These are phyloP conservation scores for Benincasa hispida DNA, from an alignment of 306 rosid species.

Conservation along the genomic window DNA sequence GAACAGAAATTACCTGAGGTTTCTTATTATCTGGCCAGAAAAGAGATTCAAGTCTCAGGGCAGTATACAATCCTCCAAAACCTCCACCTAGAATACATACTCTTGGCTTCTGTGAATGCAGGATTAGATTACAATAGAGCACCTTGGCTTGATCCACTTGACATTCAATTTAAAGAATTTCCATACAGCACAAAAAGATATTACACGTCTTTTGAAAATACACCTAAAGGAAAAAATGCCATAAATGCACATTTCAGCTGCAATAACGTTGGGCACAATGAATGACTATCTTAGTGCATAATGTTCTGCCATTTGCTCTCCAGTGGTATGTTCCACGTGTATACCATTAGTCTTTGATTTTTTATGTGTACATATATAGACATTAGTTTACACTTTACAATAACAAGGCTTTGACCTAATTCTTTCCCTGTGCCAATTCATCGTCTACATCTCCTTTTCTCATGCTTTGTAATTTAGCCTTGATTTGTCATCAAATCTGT, in stretches of 20 bases:
- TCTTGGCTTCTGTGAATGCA: slow-evolving; percentile 54
- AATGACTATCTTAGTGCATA: background rate
- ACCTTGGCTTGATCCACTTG: background rate
- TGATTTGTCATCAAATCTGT: background rate
- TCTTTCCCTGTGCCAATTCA: background rate
- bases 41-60: slow-evolving; percentile 82
- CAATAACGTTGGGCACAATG: background rate
- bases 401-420: background rate
- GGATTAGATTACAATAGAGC: background rate
- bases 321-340: background rate
- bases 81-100: slow-evolving; percentile 95
- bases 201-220: background rate
- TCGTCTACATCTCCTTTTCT: background rate
- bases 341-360: background rate
- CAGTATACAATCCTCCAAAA: slow-evolving; percentile 93
- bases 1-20: slow-evolving; percentile 46
- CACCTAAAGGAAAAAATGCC: background rate
- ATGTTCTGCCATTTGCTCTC: background rate
- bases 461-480: background rate
- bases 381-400: background rate
- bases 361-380: background rate
- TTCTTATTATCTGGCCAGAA: slow-evolving; percentile 69
- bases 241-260: background rate
- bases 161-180: background rate
- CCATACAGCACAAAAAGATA: background rate